Evolutionary conservation across 2,329 filamentous ascomycete genomes (phyloP).

Genomic region (Pestalotiopsis sp.): DNA sequence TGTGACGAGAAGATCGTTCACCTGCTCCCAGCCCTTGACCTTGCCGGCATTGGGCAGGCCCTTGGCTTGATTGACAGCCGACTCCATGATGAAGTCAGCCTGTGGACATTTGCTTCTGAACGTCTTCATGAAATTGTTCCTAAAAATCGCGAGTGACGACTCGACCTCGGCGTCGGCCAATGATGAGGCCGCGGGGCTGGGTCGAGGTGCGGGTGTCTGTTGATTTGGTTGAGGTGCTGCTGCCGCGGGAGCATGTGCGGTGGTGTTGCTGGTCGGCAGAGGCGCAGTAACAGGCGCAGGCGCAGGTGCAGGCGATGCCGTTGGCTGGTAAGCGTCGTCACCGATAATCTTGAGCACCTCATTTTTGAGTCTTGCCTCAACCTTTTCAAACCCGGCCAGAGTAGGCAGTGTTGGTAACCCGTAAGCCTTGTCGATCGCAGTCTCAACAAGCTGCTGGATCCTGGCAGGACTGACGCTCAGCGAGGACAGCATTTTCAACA

Average conservation of each 20-base stretch:
- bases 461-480: slow-evolving; percentile 29
- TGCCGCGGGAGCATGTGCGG: not conserved
- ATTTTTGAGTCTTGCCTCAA: slow-evolving; percentile 29
- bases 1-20: slow-evolving; percentile 32
- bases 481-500: slow-evolving; percentile 29
- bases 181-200: slow-evolving; percentile 25
- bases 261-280: not conserved
- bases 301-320: not conserved
- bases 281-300: slow-evolving; percentile 12
- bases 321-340: slow-evolving; percentile 24
- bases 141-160: slow-evolving; percentile 29
- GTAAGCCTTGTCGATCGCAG: slow-evolving; percentile 30
- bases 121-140: slow-evolving; percentile 31
- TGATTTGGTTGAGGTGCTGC: slow-evolving; percentile 12
- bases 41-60: slow-evolving; percentile 29
- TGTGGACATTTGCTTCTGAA: slow-evolving; percentile 32
- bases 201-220: slow-evolving; percentile 25
- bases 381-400: slow-evolving; percentile 28
- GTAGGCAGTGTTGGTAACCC: slow-evolving; percentile 27
- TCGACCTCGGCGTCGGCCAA: slow-evolving; percentile 31
- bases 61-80: slow-evolving; percentile 34
- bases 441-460: slow-evolving; percentile 32
- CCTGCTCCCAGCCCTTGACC: slow-evolving; percentile 32
- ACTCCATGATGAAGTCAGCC: slow-evolving; percentile 33
- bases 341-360: slow-evolving; percentile 32